Evolutionary conservation across 2,329 filamentous ascomycete species (phyloP).

Genomic region (Pezicula rhizophila): DNA sequence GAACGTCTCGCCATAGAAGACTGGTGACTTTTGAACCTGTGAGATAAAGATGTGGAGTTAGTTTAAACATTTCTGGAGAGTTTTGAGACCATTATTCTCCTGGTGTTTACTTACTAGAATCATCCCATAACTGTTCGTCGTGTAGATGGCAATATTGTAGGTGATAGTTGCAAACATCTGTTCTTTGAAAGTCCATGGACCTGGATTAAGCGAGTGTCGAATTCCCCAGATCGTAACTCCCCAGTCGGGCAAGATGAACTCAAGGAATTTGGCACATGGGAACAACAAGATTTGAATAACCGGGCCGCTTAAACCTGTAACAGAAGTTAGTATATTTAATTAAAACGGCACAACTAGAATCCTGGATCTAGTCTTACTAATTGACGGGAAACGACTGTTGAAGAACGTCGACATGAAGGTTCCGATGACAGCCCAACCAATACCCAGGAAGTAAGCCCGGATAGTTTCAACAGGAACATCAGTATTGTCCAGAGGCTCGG

Average conservation of each 20-base stretch:
- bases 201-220: constrained; percentile 23
- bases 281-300: constrained; percentile 36
- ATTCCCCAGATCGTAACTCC: constrained; percentile 34
- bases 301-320: constrained; percentile 7
- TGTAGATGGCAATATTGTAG: constrained; percentile 12
- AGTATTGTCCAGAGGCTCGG: constrained; percentile 30
- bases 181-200: constrained; percentile 13
- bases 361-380: constrained; percentile 20
- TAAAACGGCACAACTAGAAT: too few species aligned
- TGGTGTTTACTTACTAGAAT: not conserved
- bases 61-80: too few species aligned
- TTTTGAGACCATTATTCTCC: too few species aligned
- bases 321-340: constrained; percentile 1
- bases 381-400: constrained; percentile 34
- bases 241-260: constrained; percentile 36
- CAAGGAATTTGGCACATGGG: constrained; percentile 38
- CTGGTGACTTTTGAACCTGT: constrained; percentile 8
- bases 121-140: constrained; percentile 12
- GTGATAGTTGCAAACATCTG: constrained; percentile 17
- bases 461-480: constrained; percentile 34
- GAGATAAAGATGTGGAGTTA: too few species aligned
- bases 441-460: constrained; percentile 36
- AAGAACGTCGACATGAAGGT: constrained; percentile 37
- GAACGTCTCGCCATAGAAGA: constrained; percentile 37
- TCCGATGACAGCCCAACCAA: constrained; percentile 33